Base-by-base conservation (phyloP, 371 early-diverging fungal genomes). In the Haplosporangium sp. region DNA sequence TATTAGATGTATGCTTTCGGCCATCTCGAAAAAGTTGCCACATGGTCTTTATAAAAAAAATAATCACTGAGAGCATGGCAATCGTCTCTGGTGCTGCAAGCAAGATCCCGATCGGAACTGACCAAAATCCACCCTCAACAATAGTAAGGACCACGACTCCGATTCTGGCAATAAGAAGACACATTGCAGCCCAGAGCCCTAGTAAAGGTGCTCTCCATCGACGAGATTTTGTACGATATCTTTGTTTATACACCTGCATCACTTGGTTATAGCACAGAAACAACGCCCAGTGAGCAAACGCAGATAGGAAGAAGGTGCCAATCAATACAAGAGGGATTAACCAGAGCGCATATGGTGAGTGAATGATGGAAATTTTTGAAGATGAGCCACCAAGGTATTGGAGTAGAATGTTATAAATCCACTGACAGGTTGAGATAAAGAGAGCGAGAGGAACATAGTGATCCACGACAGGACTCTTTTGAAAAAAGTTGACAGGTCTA, bases 401-500 rank as follows among this genome's bases (percentile, higher is more conserved):
- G 52, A 81, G 71, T 0, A 81, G 53, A 64, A 81, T 67, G 56
- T 81, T 81, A 69, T 74, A 81, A 56, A 81, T 81, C 81, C 81
- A 81, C 61, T 81, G 81, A 34, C 81, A 81, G 11, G 81, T 81
- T 6, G 81, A 81, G 11, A 81, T 71, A 34, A 81, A 81, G 19
- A 81, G 69, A 7, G 81, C 81, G 42, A 74, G 45, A 9, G 81
- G 81, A 1, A 81, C 81, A 20, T 71, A 81, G 50, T 81, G 81
- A 53, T 81, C 81, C 37, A 81, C 81, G 38, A 81, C 75, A 2
- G 81, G 81, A 39, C 65, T 81, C 66, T 81, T 81, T 71, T 81
- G 81, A 42, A 81, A 81, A 61, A 81, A 81, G 60, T 81, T 81
- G 65, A 81, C 81, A 0, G 81, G 81, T 0, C 81, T 81, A 47